These are phyloP conservation scores for Astrephomene gubernaculifera DNA, from an alignment of 139 green algal genomes.

Conservation along the genomic window DNA sequence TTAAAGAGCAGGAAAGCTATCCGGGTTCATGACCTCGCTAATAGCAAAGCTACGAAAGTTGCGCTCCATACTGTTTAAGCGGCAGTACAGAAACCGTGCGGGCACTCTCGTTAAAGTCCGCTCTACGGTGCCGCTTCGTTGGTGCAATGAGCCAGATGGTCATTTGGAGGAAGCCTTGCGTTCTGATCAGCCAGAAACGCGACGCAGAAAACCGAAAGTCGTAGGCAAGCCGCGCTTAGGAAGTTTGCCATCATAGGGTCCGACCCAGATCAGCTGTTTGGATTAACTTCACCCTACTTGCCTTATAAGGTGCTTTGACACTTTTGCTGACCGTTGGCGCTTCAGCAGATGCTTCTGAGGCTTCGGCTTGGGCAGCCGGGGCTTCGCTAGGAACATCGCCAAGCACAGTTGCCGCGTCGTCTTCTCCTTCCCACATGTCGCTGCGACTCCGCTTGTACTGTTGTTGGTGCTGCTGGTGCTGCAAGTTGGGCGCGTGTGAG, in stretches of 20 bases:
- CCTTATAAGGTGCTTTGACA: slow-evolving; percentile 19
- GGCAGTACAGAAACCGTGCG: neutral
- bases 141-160: too few relatives aligned
- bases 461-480: neutral
- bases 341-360: neutral
- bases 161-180: too few relatives aligned
- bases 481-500: neutral
- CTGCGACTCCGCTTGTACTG: neutral
- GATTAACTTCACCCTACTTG: too few relatives aligned
- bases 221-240: neutral
- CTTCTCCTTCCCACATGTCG: neutral
- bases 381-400: neutral
- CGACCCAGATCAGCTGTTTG: too few relatives aligned
- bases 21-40: too few relatives aligned
- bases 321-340: neutral
- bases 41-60: neutral
- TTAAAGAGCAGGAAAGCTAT: neutral
- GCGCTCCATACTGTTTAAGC: neutral
- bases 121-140: too few relatives aligned
- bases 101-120: neutral
- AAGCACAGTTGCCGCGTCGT: neutral
- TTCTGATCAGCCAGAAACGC: neutral
- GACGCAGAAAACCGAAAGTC: neutral
- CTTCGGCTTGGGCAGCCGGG: neutral
- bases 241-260: neutral